Evolutionary conservation across 352 stramenopile genomes (phyloP), one percentile per base, ranked within the genome.

Genomic region (Globisporangium splendens): DNA sequence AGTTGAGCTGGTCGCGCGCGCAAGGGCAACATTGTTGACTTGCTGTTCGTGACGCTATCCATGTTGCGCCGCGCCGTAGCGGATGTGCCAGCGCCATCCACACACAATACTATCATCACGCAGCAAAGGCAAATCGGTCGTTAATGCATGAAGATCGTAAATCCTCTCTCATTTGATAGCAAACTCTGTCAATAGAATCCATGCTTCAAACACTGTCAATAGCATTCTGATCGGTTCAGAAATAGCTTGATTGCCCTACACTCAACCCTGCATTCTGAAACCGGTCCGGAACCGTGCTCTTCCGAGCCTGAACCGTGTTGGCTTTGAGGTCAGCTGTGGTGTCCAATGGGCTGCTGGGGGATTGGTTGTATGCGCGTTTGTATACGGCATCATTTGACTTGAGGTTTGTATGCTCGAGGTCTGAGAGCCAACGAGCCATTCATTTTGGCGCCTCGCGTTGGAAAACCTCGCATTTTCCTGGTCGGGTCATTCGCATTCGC

Each of bases 401-500:
- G 72, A 5, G 14, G 13, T 78, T 72, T 81, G 75, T 83, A 86
- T 86, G 35, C 35, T 31, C 3, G 18, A 10, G 44, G 49, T 61
- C 52, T 73, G 63, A 69, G 68, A 70, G 75, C 73, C 79, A 91
- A 87, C 54, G 79, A 89, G 79, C 82, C 82, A 91, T 86, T 86
- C 82, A 91, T 91, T 91, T 86, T 68, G 59, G 55, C 58, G 51
- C 63, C 59, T n/a, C 51, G 48, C 21, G 53, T 33, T 31, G 46
- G 47, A 63, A 75, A 69, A 51, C 50, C 22, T 44, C 24, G 35
- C 50, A 59, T 64, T 72, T 62, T 67, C 50, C 52, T 61, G 63
- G 17, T 62, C 47, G 65, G 39, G 66, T 72, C 79, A 89, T 87
- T 90, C 79, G 79, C 82, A 90, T 92, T 92, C 79, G 79, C 82